Evolutionary conservation across 2,329 filamentous ascomycete genomes (phyloP).

Genomic region (Fusarium chlamydosporum): DNA sequence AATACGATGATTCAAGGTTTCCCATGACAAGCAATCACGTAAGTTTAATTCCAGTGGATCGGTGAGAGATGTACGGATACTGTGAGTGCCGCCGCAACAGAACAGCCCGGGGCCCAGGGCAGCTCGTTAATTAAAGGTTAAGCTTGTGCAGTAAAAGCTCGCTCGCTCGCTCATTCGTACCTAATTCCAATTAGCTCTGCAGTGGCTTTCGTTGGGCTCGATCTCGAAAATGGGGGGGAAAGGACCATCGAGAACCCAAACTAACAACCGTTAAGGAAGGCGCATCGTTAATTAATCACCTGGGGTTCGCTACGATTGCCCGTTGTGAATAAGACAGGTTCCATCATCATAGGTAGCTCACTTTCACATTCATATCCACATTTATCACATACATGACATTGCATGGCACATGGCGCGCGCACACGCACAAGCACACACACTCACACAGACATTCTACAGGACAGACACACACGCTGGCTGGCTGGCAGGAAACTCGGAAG

Average conservation of each 20-base stretch:
- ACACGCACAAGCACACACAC: neutral
- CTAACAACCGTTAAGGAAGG: constrained; percentile 38
- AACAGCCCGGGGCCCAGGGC: neutral
- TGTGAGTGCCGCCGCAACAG: no score
- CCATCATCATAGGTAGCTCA: neutral
- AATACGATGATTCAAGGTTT: constrained; percentile 1
- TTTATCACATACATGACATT: constrained; percentile 1
- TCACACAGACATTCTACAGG: no score
- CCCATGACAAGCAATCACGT: neutral
- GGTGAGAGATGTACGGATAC: no score
- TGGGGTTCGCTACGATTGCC: constrained; percentile 23
- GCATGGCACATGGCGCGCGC: constrained; percentile 8
- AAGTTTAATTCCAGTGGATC: neutral
- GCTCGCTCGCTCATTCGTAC: neutral
- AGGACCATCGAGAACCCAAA: constrained; percentile 14
- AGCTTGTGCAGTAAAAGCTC: neutral
- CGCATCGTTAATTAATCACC: constrained; percentile 33
- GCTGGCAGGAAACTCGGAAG: no score
- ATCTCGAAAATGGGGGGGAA: constrained; percentile 32
- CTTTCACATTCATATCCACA: constrained; percentile 18
- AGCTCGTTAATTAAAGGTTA: neutral
- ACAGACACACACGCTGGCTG: no score
- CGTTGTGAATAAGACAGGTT: constrained; percentile 3
- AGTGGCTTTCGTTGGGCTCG: constrained; percentile 9
- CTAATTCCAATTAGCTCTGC: neutral